Base-by-base conservation (phyloP, 2,329 filamentous ascomycete species). In the Ophiostoma populinum region DNA sequence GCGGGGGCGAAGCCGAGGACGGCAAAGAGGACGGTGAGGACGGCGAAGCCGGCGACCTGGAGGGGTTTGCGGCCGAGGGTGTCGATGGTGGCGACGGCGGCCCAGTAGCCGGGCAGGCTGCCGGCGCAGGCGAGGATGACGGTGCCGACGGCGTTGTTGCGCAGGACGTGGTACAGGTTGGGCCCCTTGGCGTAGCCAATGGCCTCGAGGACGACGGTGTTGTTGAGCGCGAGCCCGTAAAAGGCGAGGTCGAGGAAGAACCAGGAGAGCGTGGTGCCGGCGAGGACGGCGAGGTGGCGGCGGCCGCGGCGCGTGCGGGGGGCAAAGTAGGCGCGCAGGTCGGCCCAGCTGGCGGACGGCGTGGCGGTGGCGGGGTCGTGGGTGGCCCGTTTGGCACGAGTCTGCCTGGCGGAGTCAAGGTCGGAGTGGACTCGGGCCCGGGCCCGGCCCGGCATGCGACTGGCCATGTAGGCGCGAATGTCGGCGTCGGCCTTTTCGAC, bases 211-310 rank as follows among this genome's bases (percentile, higher is more conserved):
- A 90, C 72, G 42, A 79, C 69, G 9, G 69, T 64, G 48, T 76
- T 82, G 49, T 86, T 87, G n/a, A 87, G 59, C 21, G 76, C 71
- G 2, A 87, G 64, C 22, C 75, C 75, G 44, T 79, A 80, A 47
- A 68, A 78, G 4, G 73, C 73, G 35, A 68, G 51, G 49, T 86
- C 80, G 34, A 87, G 60, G 46, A 86, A 75, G 56, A 87, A 86
- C 80, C 81, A 87, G 0, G 79, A 85, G 32, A 78, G 59, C 1
- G 80, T 80, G 11, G 80, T 87, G 22, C 79, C 80, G 30, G 86
- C 55, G 1, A 87, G 65, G 27, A 81, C 62, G 53, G 75, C 79
- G 32, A 70, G 63, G 45, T 86, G 74, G 47, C 64, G 67, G 18
- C 31, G 34, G 26, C 36, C 36, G 7, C 78, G 77, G 49, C 75